Conservation (phyloP, 345 rosid genomes). For the Pistacia integerrima region DNA sequence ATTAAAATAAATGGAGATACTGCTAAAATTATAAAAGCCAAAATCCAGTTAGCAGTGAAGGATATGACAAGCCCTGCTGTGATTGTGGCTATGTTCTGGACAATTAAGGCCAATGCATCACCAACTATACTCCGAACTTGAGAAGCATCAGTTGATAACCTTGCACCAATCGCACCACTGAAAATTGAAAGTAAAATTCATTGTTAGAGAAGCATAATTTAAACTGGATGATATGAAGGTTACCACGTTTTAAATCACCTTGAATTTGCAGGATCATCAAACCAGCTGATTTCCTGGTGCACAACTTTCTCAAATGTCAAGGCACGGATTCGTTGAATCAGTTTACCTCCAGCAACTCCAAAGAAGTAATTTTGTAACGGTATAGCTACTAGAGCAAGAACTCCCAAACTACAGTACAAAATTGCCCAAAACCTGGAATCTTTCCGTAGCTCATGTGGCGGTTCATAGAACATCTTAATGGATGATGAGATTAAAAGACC, state of each 20-base stretch:
- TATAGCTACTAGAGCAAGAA: constrained; percentile 30
- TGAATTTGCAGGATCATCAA: constrained; percentile 75
- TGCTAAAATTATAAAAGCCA: constrained; percentile 45
- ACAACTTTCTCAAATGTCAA: constrained; percentile 75
- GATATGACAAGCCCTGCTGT: constrained; percentile 50
- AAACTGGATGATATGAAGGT: not conserved
- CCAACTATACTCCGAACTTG: constrained; percentile 54
- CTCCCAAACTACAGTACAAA: constrained; percentile 45
- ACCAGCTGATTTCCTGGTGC: constrained; percentile 86
- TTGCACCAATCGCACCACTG: constrained; percentile 72
- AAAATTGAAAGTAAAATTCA: constrained; percentile 7
- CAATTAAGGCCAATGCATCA: constrained; percentile 52
- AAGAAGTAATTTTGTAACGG: constrained; percentile 73
- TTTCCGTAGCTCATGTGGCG: constrained; percentile 39
- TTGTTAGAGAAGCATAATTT: not conserved
- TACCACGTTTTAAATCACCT: constrained; percentile 36
- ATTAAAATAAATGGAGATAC: constrained; percentile 46
- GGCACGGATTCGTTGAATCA: constrained; percentile 68
- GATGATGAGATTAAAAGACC: constrained; percentile 71
- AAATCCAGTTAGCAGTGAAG: constrained; percentile 58
- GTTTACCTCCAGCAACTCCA: constrained; percentile 79
- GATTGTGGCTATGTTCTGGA: constrained; percentile 54
- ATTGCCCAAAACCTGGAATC: constrained; percentile 67
- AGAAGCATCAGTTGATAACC: constrained; percentile 67
- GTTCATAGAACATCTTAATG: constrained; percentile 66